Conservation (phyloP, 2,329 filamentous ascomycete species). For the Penicillium janthinellum region DNA sequence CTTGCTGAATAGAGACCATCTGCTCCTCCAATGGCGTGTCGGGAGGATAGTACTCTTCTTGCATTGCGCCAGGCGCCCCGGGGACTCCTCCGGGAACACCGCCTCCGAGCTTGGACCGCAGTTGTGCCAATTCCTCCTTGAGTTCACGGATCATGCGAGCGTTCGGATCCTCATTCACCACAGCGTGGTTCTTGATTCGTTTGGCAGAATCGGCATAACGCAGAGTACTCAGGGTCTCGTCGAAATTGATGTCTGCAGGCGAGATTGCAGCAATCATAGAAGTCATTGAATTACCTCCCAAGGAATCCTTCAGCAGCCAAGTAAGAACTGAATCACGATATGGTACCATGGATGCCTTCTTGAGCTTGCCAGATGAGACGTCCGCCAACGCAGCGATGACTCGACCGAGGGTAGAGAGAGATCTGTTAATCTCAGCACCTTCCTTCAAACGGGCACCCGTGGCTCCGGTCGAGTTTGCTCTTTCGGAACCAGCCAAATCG, state of each 20-base stretch:
- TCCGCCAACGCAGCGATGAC: slow-evolving; percentile 96
- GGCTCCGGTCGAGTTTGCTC: slow-evolving; percentile 94
- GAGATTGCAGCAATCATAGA: slow-evolving; percentile 99
- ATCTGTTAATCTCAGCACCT: slow-evolving; percentile 97
- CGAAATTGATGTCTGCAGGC: slow-evolving; percentile 97
- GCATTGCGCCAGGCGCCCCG: slow-evolving; percentile 51
- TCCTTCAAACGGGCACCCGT: slow-evolving; percentile 94
- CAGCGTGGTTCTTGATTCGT: slow-evolving; percentile 99
- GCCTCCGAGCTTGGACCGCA: slow-evolving; percentile 81
- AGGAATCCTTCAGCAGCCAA: slow-evolving; percentile 93
- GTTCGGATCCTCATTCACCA: slow-evolving; percentile 98
- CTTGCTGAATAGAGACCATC: slow-evolving; percentile 87
- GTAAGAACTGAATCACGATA: slow-evolving; percentile 97
- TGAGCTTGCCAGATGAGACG: slow-evolving; percentile 80
- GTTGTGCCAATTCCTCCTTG: slow-evolving; percentile 86
- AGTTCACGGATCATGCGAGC: slow-evolving; percentile 97
- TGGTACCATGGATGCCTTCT: slow-evolving; percentile 75
- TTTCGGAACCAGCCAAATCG: slow-evolving; percentile 94
- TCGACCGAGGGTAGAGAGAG: slow-evolving; percentile 90
- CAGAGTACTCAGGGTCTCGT: slow-evolving; percentile 92
- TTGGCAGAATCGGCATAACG: slow-evolving; percentile 97
- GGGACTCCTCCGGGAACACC: slow-evolving; percentile 48
- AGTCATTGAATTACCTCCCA: slow-evolving; percentile 98
- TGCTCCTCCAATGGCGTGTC: slow-evolving; percentile 93
- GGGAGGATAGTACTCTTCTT: slow-evolving; percentile 85